A percentile compares a stretch with the other conserved stretches of the same genome.
Evolutionary conservation across 169 alveolate species (phyloP).

Genomic region (Cryptosporidium ubiquitum): DNA sequence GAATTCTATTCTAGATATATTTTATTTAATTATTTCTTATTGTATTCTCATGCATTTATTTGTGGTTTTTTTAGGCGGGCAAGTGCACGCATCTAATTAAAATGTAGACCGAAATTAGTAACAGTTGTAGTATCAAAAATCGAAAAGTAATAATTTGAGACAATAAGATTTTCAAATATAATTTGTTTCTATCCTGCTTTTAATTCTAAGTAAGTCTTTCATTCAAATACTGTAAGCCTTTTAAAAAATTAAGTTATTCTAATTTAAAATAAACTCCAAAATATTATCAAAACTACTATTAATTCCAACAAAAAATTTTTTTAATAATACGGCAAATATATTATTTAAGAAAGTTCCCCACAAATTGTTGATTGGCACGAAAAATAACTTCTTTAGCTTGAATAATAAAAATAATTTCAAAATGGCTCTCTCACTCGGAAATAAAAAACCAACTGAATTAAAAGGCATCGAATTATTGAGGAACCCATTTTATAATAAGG

Average conservation of each 20-base stretch:
- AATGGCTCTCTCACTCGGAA: not conserved
- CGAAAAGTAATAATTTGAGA: not conserved
- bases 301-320: constrained; percentile 13
- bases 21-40: not conserved
- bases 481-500: constrained; percentile 76
- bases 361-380: not conserved
- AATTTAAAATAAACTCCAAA: not conserved
- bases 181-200: not conserved
- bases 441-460: constrained; percentile 7
- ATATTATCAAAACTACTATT: constrained; percentile 9
- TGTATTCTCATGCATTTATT: not conserved
- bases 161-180: not conserved
- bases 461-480: constrained; percentile 76
- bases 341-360: not conserved
- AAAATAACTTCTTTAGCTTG: not conserved
- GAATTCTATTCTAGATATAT: constrained; percentile 10
- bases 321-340: not conserved
- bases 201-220: no score
- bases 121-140: not conserved
- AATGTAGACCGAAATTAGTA: not conserved
- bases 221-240: not conserved
- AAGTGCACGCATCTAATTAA: constrained; percentile 9
- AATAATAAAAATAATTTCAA: not conserved
- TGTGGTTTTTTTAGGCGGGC: not conserved
- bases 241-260: not conserved